Evolutionary conservation across 441 rosid genomes (phyloP).

Genomic region (Pelargonium exstipulatum): DNA sequence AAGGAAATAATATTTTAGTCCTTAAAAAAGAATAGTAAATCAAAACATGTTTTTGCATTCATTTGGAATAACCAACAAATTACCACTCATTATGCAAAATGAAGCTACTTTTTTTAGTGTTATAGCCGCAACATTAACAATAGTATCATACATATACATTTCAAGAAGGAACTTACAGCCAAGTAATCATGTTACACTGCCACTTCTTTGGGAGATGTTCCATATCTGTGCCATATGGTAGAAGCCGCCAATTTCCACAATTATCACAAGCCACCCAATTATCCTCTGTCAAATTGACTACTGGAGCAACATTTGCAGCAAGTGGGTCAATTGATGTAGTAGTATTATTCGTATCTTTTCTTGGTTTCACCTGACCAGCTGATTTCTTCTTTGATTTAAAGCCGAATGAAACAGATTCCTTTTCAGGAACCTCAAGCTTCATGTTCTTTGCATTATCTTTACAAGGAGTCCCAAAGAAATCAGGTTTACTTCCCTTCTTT

Average conservation of each 20-base stretch:
- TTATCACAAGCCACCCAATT: slow-evolving; percentile 63
- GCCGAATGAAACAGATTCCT: neutral
- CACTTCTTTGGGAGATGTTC: slow-evolving; percentile 64
- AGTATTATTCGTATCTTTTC: neutral
- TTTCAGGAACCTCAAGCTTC: slow-evolving; percentile 1
- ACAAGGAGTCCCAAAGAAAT: neutral
- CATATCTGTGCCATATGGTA: slow-evolving; percentile 44
- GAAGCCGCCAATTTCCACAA: slow-evolving; percentile 67
- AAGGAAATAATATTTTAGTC: neutral
- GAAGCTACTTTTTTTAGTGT: neutral
- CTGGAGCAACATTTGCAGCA: slow-evolving; percentile 23
- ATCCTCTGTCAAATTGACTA: slow-evolving; percentile 26
- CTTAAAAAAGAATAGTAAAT: neutral
- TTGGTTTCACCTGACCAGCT: neutral
- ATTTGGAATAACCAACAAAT: neutral
- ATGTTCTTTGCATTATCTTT: slow-evolving; percentile 2
- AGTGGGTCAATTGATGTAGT: slow-evolving; percentile 7
- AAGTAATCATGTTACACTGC: slow-evolving; percentile 67
- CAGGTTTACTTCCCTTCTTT: slow-evolving; percentile 4
- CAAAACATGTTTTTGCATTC: neutral
- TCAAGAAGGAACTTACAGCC: slow-evolving; percentile 60
- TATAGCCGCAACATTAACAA: neutral
- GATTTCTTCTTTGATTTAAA: slow-evolving; percentile 6
- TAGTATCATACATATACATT: neutral
- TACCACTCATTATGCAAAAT: neutral